Base-by-base conservation (phyloP, 108 stramenopile species). In the Skeletonema potamos region DNA sequence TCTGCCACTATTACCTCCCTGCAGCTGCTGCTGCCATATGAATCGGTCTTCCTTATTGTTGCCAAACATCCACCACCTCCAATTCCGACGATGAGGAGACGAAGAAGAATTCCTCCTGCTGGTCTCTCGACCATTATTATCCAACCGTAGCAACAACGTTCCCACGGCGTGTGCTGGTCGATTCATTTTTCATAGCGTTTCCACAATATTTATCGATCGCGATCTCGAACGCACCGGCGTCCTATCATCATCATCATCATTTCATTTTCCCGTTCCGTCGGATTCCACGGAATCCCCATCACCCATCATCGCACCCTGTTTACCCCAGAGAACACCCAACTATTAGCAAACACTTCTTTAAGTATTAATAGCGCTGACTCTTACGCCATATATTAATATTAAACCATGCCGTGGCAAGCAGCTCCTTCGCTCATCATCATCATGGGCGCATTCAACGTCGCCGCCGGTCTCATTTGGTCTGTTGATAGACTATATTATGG, bases 331-430 rank as follows among this genome's bases (percentile, higher is more conserved):
- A n/a, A n/a, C n/a, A n/a, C n/a, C n/a, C n/a, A n/a, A n/a, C n/a
- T n/a, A n/a, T n/a, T n/a, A n/a, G n/a, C n/a, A n/a, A n/a, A n/a
- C n/a, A n/a, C n/a, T n/a, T n/a, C n/a, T n/a, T n/a, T n/a, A n/a
- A n/a, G n/a, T n/a, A n/a, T n/a, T n/a, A n/a, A n/a, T n/a, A n/a
- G n/a, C n/a, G n/a, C n/a, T n/a, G n/a, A n/a, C n/a, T n/a, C n/a
- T n/a, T n/a, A n/a, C n/a, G n/a, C n/a, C n/a, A n/a, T 4, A 32
- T 6, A 0, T 15, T 1, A 39, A 13, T 39, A 39, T 3, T 15
- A 2, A 64, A 84, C 9, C 65, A 93, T 93, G 89, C 88, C 89
- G 66, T 89, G 85, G 82, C 92, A 93, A 88, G 64, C 88, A 72
- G 77, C 74, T 29, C 78, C 88, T 26, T 73, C 92, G 48, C 81